These are phyloP conservation scores for Pythium diclinum DNA, from an alignment of 352 stramenopile genomes.

Conservation along the genomic window DNA sequence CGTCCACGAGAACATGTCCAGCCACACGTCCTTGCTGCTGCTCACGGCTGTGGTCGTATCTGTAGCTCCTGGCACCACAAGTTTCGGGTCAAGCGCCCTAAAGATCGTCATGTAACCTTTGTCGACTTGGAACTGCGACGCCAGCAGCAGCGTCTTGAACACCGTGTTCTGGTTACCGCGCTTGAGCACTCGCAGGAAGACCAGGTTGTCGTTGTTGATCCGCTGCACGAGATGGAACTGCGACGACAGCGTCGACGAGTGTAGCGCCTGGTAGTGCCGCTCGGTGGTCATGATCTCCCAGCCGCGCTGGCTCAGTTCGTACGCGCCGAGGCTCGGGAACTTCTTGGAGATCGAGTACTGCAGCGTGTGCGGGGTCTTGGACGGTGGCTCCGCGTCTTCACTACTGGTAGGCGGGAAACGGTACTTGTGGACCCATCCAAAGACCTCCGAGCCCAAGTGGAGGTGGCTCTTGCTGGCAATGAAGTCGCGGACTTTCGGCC, in stretches of 20 bases:
- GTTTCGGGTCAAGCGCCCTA: constrained; percentile 45
- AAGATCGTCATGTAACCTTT: constrained; percentile 69
- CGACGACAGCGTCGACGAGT: constrained; percentile 29
- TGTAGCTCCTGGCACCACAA: constrained; percentile 20
- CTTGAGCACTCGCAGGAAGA: constrained; percentile 61
- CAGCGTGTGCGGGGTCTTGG: constrained; percentile 25
- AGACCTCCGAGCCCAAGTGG: constrained; percentile 30
- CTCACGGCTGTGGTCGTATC: not conserved
- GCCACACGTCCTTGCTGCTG: constrained; percentile 37
- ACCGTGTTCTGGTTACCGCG: constrained; percentile 28
- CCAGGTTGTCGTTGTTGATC: constrained; percentile 50
- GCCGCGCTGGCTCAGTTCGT: constrained; percentile 44
- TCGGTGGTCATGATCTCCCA: constrained; percentile 53
- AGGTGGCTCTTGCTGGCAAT: not conserved
- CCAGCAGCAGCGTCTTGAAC: constrained; percentile 62
- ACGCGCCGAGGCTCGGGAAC: constrained; percentile 35
- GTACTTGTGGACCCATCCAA: constrained; percentile 60
- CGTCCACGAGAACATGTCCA: constrained; percentile 34
- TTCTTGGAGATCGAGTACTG: constrained; percentile 67
- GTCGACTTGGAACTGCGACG: constrained; percentile 48
- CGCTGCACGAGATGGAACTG: constrained; percentile 47
- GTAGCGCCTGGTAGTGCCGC: constrained; percentile 20
- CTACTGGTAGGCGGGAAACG: constrained; percentile 24
- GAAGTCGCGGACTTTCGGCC: constrained; percentile 16
- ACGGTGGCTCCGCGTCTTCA: not conserved